Conservation (phyloP, 2,329 filamentous ascomycete genomes). For the Exserohilum turcica region DNA sequence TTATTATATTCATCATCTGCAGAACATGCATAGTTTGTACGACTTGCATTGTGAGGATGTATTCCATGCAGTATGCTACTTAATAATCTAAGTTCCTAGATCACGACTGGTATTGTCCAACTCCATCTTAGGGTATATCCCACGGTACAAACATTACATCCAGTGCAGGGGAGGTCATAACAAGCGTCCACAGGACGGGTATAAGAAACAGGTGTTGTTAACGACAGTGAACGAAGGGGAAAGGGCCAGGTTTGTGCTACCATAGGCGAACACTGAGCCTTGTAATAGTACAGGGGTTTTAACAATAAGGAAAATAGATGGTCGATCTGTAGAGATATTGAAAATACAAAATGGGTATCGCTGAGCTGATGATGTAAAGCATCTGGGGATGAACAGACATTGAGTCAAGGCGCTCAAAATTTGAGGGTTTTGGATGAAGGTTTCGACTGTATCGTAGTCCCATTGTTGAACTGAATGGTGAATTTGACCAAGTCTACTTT, state of each 20-base stretch:
- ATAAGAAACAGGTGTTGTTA: constrained; percentile 15
- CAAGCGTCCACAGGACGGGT: constrained; percentile 33
- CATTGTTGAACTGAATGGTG: constrained; percentile 41
- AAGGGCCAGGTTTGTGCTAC: constrained; percentile 4
- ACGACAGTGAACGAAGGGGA: constrained; percentile 7
- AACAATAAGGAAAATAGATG: background rate
- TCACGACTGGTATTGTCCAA: constrained; percentile 6
- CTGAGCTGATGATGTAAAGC: constrained; percentile 11
- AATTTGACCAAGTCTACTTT: constrained; percentile 40
- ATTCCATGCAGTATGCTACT: constrained; percentile 8
- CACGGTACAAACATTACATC: constrained; percentile 35
- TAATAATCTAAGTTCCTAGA: constrained; percentile 1
- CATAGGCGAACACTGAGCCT: constrained; percentile 2
- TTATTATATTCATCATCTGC: no score
- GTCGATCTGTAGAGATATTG: background rate
- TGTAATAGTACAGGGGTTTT: constrained; percentile 17
- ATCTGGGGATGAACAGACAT: background rate
- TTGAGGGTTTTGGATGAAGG: constrained; percentile 14
- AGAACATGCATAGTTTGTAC: background rate
- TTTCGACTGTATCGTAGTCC: constrained; percentile 32
- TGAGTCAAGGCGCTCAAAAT: constrained; percentile 2
- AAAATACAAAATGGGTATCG: constrained; percentile 25
- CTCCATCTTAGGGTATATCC: constrained; percentile 21
- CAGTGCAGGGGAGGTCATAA: constrained; percentile 27
- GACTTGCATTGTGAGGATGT: background rate